phyloP scores from a whole-genome alignment of 1,139 yeast species.

The Yamadazyma jaroonii region DNA sequence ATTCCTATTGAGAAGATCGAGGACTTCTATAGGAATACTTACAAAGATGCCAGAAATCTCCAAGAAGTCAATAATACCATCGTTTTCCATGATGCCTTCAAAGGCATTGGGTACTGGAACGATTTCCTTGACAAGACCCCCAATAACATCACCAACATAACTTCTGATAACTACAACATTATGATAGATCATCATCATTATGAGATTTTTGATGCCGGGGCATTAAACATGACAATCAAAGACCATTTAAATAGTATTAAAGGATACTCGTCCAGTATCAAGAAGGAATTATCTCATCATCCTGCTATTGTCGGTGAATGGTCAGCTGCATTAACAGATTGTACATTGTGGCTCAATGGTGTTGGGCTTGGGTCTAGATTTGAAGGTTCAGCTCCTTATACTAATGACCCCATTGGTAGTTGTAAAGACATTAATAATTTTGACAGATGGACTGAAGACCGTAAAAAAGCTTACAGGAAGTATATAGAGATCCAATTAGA shows the following conservation, averaged over 20 bases:
- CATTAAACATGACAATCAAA: constrained; percentile 53
- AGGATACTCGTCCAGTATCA: constrained; percentile 50
- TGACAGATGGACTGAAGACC: constrained; percentile 56
- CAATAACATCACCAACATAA: constrained; percentile 28
- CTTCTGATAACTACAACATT: constrained; percentile 55
- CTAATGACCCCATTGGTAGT: constrained; percentile 53
- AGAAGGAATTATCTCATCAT: constrained; percentile 57
- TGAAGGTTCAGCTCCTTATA: constrained; percentile 56
- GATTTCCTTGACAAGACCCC: constrained; percentile 31
- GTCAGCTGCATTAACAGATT: constrained; percentile 92
- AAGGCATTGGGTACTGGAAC: constrained; percentile 61
- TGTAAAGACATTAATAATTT: constrained; percentile 62
- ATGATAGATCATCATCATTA: constrained; percentile 89
- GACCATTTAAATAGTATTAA: constrained; percentile 66
- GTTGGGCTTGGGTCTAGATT: constrained; percentile 84
- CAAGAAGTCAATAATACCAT: constrained; percentile 48
- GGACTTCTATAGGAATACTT: constrained; percentile 55
- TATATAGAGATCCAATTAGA: constrained; percentile 89
- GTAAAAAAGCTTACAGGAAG: constrained; percentile 57
- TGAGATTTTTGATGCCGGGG: constrained; percentile 72
- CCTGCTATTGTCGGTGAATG: constrained; percentile 89
- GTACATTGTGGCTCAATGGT: constrained; percentile 90
- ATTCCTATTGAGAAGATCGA: constrained; percentile 57
- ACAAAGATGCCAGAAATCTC: constrained; percentile 45
- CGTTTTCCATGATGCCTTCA: constrained; percentile 75